Evolutionary conservation across 2,329 filamentous ascomycete genomes (phyloP).

Genomic region (Penicillium griseofulvum): DNA sequence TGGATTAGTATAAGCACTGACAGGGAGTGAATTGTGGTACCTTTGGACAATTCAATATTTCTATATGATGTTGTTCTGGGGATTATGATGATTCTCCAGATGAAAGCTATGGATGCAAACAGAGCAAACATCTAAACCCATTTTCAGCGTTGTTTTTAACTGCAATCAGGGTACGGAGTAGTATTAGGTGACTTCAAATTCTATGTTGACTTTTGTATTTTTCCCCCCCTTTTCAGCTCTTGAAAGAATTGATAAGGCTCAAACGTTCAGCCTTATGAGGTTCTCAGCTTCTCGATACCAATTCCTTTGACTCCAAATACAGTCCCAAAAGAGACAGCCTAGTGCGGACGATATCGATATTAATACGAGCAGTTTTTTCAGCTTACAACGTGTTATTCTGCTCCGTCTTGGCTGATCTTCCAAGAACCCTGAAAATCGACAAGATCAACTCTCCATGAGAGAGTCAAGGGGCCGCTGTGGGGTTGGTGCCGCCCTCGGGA

Average conservation of each 20-base stretch:
- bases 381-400: not conserved
- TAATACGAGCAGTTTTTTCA: not conserved
- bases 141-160: too few relatives aligned
- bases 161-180: too few relatives aligned
- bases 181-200: too few relatives aligned
- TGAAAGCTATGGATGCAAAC: slow-evolving; percentile 1
- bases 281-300: not conserved
- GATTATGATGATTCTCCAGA: not conserved
- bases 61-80: not conserved
- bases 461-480: slow-evolving; percentile 8
- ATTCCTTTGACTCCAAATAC: not conserved
- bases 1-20: not conserved
- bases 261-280: not conserved
- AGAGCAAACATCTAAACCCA: not conserved
- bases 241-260: not conserved
- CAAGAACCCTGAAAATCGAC: not conserved
- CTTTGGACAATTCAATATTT: not conserved
- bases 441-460: slow-evolving; percentile 3
- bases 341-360: too few relatives aligned
- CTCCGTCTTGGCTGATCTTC: not conserved
- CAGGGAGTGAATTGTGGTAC: not conserved
- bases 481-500: slow-evolving; percentile 1
- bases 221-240: not conserved
- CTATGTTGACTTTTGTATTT: too few relatives aligned
- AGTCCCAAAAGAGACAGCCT: not conserved